Conservation (phyloP, 352 stramenopile species). For the Blastocystis sp. region DNA sequence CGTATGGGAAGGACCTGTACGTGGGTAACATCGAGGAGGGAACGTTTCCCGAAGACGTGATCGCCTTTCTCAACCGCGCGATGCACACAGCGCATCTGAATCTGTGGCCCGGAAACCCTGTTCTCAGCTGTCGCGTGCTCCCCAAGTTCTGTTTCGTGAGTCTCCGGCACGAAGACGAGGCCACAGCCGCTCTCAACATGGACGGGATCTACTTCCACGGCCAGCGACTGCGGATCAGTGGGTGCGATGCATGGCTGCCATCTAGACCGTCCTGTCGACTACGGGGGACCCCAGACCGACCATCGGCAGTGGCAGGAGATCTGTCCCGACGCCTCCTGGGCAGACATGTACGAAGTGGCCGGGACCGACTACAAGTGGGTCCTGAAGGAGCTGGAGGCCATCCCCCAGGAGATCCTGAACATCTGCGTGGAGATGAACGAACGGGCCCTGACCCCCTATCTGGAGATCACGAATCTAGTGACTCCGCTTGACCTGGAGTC, state of each 20-base stretch:
- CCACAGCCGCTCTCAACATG: neutral
- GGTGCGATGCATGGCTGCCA: neutral
- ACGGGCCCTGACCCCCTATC: neutral
- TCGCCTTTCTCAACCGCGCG: conserved; percentile 15
- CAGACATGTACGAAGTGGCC: conserved; percentile 23
- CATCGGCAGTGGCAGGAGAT: conserved; percentile 24
- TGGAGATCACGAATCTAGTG: conserved; percentile 8
- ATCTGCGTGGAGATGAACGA: conserved; percentile 25
- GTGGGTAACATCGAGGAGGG: conserved; percentile 31
- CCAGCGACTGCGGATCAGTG: conserved; percentile 34
- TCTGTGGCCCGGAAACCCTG: conserved; percentile 14
- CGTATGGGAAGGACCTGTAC: conserved; percentile 37
- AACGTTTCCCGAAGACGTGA: conserved; percentile 6
- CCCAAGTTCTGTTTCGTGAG: conserved; percentile 55
- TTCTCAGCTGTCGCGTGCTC: neutral
- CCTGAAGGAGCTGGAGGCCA: neutral
- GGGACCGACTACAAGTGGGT: neutral
- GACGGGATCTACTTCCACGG: conserved; percentile 52
- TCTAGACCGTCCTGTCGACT: conserved; percentile 39
- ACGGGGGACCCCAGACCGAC: conserved; percentile 9
- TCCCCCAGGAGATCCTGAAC: neutral
- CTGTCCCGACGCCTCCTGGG: conserved; percentile 18
- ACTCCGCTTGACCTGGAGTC: conserved; percentile 12
- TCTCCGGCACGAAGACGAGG: conserved; percentile 40
- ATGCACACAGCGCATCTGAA: conserved; percentile 25